phyloP scores from a whole-genome alignment of 805 yeast species.

The Saccharomycopsis oosterbeekiorum region DNA sequence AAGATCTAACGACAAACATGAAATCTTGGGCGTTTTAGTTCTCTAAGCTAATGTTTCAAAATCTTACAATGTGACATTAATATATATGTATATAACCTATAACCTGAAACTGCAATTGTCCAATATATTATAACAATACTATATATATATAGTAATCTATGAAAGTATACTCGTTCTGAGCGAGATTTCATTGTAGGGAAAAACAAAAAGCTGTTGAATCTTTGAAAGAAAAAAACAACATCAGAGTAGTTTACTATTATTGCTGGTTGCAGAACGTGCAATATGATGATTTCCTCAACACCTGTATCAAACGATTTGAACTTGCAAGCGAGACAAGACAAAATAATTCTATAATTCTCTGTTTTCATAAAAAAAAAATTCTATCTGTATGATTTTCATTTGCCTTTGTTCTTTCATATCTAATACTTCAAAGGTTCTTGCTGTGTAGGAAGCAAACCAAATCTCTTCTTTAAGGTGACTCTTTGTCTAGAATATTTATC shows the following conservation, averaged over 20 bases:
- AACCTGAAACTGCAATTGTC: neutral
- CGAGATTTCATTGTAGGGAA: neutral
- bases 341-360: neutral
- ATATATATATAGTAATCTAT: neutral
- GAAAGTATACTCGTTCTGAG: neutral
- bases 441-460: conserved; percentile 77
- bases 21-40: too few relatives aligned
- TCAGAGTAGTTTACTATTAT: too few relatives aligned
- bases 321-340: neutral
- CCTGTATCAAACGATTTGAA: too few relatives aligned
- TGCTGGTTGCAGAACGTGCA: too few relatives aligned
- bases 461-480: conserved; percentile 95
- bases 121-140: neutral
- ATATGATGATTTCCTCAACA: too few relatives aligned
- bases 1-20: too few relatives aligned
- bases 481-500: conserved; percentile 99
- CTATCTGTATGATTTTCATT: neutral
- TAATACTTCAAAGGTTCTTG: conserved; percentile 26
- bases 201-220: neutral
- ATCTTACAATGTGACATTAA: too few relatives aligned
- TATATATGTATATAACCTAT: too few relatives aligned
- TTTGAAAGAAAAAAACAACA: too few relatives aligned
- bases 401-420: neutral
- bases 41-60: too few relatives aligned
- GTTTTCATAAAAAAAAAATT: neutral